Evolutionary conservation across 106 monocot species (phyloP), one percentile per base, ranked within the genome.

Genomic region (Dendrobium officinale): DNA sequence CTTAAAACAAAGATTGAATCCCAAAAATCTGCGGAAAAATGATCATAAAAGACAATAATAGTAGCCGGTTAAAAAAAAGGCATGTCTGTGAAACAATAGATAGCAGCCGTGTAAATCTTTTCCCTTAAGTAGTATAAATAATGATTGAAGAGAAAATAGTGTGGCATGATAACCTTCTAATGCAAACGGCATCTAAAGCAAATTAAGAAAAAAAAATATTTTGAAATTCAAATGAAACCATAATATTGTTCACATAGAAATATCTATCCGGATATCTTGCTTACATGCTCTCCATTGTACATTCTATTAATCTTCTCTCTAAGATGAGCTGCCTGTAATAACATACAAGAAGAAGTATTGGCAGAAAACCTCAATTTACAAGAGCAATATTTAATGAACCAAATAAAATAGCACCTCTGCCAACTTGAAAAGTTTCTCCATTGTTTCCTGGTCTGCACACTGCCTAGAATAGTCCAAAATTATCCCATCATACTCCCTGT

Each of bases 341-440:
- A 75, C 44, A 74, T n/a, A 44, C 2, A 81, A 81, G 15, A 13
- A 27, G 24, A 75, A 24, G 73, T 29, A 58, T 51, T 15, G 40
- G 15, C 20, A 37, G 9, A 81, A 37, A 37, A 41, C 27, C 9
- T 37, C 48, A 26, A 73, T 47, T 72, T 9, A 9, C 58, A 75
- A 44, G 9, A 81, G 8, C 29, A 77, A 77, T 27, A 24, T 51
- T 55, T 72, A 6, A 55, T 8, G 20, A 22, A 24, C 4, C n/a
- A 27, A 77, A 82, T 8, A n/a, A 74, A 43, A 74, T 74, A 67
- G 67, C 70, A 82, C 82, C 82, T 82, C 82, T 51, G 82, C 77
- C 51, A 82, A 76, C 29, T 82, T 82, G 8, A 82, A 77, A 82
- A 82, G 77, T 75, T 82, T 82, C 66, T 82, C 76, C 77, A 82